phyloP scores from a whole-genome alignment of 768 basidiomycete species.

The Inosperma sp. region DNA sequence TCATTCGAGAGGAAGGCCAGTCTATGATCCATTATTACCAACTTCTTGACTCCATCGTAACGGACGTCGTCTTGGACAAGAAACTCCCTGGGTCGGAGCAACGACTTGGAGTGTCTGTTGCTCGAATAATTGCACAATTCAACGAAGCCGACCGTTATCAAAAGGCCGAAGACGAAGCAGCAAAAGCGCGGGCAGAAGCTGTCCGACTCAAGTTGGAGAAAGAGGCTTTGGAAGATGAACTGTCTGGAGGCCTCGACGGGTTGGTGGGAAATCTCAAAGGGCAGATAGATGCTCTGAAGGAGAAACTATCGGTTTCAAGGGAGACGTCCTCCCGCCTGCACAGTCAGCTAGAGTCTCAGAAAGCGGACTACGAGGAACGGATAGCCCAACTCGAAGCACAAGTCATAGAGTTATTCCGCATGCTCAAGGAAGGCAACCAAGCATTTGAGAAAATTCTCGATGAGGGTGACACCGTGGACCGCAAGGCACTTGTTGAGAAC shows the following conservation, averaged over 20 bases:
- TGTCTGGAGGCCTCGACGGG: slow-evolving; percentile 77
- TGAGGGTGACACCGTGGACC: slow-evolving; percentile 63
- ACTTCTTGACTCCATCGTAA: slow-evolving; percentile 83
- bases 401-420: slow-evolving; percentile 90
- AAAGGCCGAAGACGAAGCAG: slow-evolving; percentile 71
- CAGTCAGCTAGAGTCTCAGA: slow-evolving; percentile 73
- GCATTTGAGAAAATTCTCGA: slow-evolving; percentile 74
- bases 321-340: slow-evolving; percentile 74
- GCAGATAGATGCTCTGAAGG: slow-evolving; percentile 64
- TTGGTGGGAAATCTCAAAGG: slow-evolving; percentile 77
- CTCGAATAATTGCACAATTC: slow-evolving; percentile 82
- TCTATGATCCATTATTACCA: slow-evolving; percentile 85
- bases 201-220: slow-evolving; percentile 75
- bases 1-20: slow-evolving; percentile 85
- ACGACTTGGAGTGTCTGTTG: slow-evolving; percentile 84
- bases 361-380: slow-evolving; percentile 74
- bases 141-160: slow-evolving; percentile 86
- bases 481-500: slow-evolving; percentile 72
- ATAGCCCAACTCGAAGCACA: slow-evolving; percentile 87
- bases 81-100: slow-evolving; percentile 81
- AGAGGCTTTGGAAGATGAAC: slow-evolving; percentile 74
- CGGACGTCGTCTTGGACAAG: slow-evolving; percentile 89
- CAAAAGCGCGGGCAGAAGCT: slow-evolving; percentile 58
- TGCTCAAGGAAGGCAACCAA: slow-evolving; percentile 81
- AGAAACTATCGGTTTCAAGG: slow-evolving; percentile 73